phyloP scores from a whole-genome alignment of 225 moss, liverwort and hornwort genomes.

The Marchantia paleacea region DNA sequence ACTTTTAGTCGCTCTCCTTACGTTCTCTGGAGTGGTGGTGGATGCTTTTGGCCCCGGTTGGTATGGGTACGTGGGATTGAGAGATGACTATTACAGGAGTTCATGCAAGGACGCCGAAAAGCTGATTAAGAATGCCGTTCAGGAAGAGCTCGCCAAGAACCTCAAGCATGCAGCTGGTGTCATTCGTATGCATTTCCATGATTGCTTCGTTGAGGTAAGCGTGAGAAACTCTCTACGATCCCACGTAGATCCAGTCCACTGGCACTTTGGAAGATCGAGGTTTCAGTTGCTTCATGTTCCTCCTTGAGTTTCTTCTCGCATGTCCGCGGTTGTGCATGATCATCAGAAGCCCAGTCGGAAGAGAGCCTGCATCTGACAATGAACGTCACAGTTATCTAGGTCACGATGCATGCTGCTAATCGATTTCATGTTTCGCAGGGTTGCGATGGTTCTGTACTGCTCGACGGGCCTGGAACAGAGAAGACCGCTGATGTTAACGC shows the following conservation, averaged over 20 bases:
- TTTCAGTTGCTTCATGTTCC: neutral
- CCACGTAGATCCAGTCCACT: neutral
- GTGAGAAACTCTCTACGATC: neutral
- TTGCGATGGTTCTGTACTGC: slow-evolving; percentile 11
- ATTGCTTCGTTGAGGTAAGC: slow-evolving; percentile 11
- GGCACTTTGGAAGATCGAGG: neutral
- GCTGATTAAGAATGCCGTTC: neutral
- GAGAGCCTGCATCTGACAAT: neutral
- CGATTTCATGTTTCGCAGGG: neutral
- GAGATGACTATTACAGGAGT: neutral
- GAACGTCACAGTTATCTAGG: neutral
- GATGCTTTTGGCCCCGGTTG: too few relatives aligned
- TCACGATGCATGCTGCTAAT: neutral
- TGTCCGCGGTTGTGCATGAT: too few relatives aligned
- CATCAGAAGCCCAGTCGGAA: neutral
- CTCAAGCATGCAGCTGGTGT: neutral
- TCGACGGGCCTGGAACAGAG: neutral
- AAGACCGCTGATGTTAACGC: neutral
- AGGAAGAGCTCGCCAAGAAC: neutral
- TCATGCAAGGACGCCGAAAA: neutral
- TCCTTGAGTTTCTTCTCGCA: too few relatives aligned
- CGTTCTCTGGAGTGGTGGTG: too few relatives aligned
- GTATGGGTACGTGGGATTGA: neutral
- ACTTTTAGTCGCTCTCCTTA: too few relatives aligned
- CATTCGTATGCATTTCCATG: slow-evolving; percentile 17